Evolutionary conservation across 2,329 filamentous ascomycete species (phyloP).

Genomic region (Aspergillus sp.): DNA sequence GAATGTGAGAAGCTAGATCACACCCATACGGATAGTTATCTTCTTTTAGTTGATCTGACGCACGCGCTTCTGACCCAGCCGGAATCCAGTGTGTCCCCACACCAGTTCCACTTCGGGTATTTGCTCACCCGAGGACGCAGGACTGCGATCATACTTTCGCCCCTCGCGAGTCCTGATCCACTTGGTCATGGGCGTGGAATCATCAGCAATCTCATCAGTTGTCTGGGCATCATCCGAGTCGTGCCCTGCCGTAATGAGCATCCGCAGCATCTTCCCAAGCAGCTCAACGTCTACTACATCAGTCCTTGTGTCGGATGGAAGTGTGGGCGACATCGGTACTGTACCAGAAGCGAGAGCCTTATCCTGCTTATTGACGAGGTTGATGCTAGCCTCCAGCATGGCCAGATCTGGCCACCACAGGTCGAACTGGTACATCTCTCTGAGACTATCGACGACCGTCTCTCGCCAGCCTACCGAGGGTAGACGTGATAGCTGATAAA

Average conservation of each 20-base stretch:
- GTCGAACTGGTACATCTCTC: background rate
- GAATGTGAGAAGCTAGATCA: too few relatives aligned
- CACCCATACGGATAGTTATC: background rate
- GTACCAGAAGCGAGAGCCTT: background rate
- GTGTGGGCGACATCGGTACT: too few relatives aligned
- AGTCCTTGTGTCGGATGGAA: too few relatives aligned
- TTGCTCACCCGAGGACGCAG: background rate
- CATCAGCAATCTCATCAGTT: background rate
- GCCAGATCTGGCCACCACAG: background rate
- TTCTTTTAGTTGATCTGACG: background rate
- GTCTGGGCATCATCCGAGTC: background rate
- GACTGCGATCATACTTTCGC: background rate
- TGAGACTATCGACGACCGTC: background rate
- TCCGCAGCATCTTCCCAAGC: background rate
- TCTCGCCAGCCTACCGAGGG: background rate
- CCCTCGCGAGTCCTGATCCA: background rate
- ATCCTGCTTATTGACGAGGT: background rate
- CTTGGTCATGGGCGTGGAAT: background rate
- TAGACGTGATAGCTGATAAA: constrained; percentile 18
- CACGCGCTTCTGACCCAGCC: background rate
- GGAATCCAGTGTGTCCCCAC: background rate
- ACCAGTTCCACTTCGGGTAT: background rate
- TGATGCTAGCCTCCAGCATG: background rate
- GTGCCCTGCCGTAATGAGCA: background rate
- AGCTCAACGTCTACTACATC: background rate